Conservation (phyloP, 495 filamentous ascomycete genomes). For the Xylaria cubensis region DNA sequence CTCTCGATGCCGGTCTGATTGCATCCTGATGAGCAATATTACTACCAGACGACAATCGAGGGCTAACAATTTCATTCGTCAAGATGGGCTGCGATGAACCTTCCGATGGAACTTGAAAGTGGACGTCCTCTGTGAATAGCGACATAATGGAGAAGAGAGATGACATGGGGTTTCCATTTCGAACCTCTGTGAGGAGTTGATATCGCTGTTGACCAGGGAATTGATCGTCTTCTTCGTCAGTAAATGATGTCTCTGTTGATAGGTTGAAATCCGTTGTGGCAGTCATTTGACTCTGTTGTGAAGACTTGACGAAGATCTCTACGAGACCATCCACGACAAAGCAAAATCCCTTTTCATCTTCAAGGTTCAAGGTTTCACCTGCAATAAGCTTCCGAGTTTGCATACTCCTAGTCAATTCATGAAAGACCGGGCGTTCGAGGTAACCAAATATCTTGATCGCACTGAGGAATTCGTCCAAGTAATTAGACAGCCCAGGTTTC, state of each 20-base stretch:
- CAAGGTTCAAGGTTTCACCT: slow-evolving; percentile 90
- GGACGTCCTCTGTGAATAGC: slow-evolving; percentile 93
- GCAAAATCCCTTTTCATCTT: slow-evolving; percentile 98
- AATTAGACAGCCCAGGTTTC: slow-evolving; percentile 90
- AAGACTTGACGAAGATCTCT: slow-evolving; percentile 97
- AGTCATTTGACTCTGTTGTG: slow-evolving; percentile 58
- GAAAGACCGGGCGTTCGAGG: slow-evolving; percentile 93
- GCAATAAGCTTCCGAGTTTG: slow-evolving; percentile 95
- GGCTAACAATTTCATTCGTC: slow-evolving; percentile 25
- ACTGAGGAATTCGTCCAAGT: slow-evolving; percentile 96
- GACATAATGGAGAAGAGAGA: slow-evolving; percentile 97
- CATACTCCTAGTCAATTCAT: slow-evolving; percentile 97
- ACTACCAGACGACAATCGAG: slow-evolving; percentile 52
- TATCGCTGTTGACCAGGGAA: slow-evolving; percentile 72
- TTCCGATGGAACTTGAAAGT: slow-evolving; percentile 59
- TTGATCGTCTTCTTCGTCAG: slow-evolving; percentile 68
- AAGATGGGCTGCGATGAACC: slow-evolving; percentile 28
- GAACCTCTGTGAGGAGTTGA: slow-evolving; percentile 94
- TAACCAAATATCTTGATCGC: slow-evolving; percentile 99
- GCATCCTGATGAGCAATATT: slow-evolving; percentile 51
- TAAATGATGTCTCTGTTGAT: slow-evolving; percentile 55
- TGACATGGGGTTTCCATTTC: slow-evolving; percentile 98
- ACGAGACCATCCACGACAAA: slow-evolving; percentile 96
- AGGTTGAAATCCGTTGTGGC: slow-evolving; percentile 27
- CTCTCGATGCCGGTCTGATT: slow-evolving; percentile 30